A percentile compares a stretch with the other conserved stretches of the same genome.
Conservation (phyloP, 495 filamentous ascomycete species). For the Daldinia loculata region DNA sequence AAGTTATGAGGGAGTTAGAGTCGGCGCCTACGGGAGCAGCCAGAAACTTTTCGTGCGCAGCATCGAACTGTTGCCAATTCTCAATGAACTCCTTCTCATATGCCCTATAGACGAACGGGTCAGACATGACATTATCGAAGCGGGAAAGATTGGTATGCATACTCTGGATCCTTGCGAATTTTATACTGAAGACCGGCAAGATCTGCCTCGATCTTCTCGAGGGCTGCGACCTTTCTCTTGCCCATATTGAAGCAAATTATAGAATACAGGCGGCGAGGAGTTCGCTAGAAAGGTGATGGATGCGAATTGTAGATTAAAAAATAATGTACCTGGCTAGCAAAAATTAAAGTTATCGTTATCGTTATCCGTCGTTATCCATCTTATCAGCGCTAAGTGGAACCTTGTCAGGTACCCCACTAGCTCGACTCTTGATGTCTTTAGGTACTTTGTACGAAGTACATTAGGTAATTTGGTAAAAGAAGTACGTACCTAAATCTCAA, state of each 20-base stretch:
- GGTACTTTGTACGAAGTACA: too few relatives aligned
- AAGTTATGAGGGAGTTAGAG: slow-evolving; percentile 76
- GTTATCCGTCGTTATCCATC: neutral
- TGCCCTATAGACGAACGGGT: slow-evolving; percentile 34
- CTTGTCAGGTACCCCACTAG: neutral
- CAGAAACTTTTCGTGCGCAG: slow-evolving; percentile 88
- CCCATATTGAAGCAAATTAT: slow-evolving; percentile 59
- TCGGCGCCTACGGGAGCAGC: slow-evolving; percentile 76
- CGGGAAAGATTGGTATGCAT: slow-evolving; percentile 18
- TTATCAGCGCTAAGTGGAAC: neutral
- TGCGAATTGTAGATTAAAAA: slow-evolving; percentile 2
- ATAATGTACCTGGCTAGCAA: slow-evolving; percentile 3
- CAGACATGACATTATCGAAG: slow-evolving; percentile 37
- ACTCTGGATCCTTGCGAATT: slow-evolving; percentile 44
- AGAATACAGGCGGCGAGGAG: slow-evolving; percentile 27
- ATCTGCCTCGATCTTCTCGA: slow-evolving; percentile 95
- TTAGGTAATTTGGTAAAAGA: too few relatives aligned
- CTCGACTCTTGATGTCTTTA: too few relatives aligned
- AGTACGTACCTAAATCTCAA: too few relatives aligned
- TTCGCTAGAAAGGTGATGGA: neutral
- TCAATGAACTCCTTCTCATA: slow-evolving; percentile 45
- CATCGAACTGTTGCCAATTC: slow-evolving; percentile 90
- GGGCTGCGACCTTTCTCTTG: slow-evolving; percentile 86
- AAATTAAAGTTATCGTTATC: slow-evolving; percentile 8
- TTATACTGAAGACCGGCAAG: slow-evolving; percentile 51